A percentile compares a stretch with the other conserved stretches of the same genome.
Conservation (phyloP, 768 basidiomycete genomes). For the Podaxis mareebaensis region DNA sequence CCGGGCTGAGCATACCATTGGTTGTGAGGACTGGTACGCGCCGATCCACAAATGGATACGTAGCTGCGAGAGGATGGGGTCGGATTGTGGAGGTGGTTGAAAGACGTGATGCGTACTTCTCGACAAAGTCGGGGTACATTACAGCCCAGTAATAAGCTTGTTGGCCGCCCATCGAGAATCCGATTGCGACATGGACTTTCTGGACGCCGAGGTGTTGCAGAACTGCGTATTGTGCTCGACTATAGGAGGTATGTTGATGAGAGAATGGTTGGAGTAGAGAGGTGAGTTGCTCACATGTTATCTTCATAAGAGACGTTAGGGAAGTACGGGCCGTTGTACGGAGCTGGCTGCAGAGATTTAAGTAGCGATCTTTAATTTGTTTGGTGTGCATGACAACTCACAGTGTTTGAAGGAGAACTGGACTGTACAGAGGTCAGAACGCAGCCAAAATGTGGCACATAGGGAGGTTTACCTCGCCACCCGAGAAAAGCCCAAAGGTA, state of each 20-base stretch:
- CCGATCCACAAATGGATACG: slow-evolving; percentile 52
- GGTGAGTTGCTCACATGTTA: slow-evolving; percentile 47
- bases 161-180: slow-evolving; percentile 65
- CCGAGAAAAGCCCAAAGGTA: slow-evolving; percentile 57
- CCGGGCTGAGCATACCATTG: slow-evolving; percentile 38
- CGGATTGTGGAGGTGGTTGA: slow-evolving; percentile 20
- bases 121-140: slow-evolving; percentile 54
- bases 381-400: slow-evolving; percentile 21
- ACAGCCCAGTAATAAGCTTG: slow-evolving; percentile 61
- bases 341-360: slow-evolving; percentile 40
- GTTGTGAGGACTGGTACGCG: slow-evolving; percentile 56
- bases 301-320: slow-evolving; percentile 58
- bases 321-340: slow-evolving; percentile 61
- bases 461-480: slow-evolving; percentile 49
- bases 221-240: slow-evolving; percentile 56
- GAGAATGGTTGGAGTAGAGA: not conserved
- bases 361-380: not conserved
- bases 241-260: slow-evolving; percentile 18
- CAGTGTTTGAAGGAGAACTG: slow-evolving; percentile 63
- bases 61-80: slow-evolving; percentile 35
- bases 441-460: not conserved
- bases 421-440: slow-evolving; percentile 36
- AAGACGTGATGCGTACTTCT: slow-evolving; percentile 35
- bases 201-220: slow-evolving; percentile 48
- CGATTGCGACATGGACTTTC: slow-evolving; percentile 47